A percentile compares a stretch with the other conserved stretches of the same genome.
Evolutionary conservation across 441 rosid species (phyloP).

Genomic region (Flueggea neowawraea): DNA sequence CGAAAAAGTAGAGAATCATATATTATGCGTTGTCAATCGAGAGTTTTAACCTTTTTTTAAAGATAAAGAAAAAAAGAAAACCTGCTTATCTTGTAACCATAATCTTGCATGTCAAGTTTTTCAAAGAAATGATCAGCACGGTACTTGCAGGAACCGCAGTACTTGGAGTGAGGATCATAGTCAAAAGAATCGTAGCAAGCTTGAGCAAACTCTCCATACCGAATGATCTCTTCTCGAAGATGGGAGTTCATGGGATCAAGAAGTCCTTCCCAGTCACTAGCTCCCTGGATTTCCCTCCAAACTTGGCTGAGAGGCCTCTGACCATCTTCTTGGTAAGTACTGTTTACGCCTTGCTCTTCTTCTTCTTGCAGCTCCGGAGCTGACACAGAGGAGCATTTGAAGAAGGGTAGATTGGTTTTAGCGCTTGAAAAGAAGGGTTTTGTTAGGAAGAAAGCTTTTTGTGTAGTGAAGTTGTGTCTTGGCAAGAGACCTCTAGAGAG

Average conservation of each 20-base stretch:
- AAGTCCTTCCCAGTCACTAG: slow-evolving; percentile 49
- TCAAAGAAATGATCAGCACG: slow-evolving; percentile 45
- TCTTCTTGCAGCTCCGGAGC: slow-evolving; percentile 19
- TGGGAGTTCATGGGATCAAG: slow-evolving; percentile 60
- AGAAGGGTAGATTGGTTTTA: neutral
- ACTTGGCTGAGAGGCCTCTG: slow-evolving; percentile 29
- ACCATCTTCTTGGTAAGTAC: slow-evolving; percentile 22
- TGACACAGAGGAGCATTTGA: slow-evolving; percentile 23
- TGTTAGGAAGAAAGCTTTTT: slow-evolving; percentile 4
- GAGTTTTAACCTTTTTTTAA: too few relatives aligned
- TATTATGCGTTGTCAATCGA: too few relatives aligned
- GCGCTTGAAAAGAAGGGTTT: slow-evolving; percentile 10
- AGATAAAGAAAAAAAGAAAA: neutral
- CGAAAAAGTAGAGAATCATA: too few relatives aligned
- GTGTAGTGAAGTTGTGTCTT: neutral
- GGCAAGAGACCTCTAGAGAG: slow-evolving; percentile 3
- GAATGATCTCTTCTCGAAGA: slow-evolving; percentile 55
- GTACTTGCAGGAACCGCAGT: slow-evolving; percentile 48
- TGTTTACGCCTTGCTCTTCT: neutral
- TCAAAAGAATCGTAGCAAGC: slow-evolving; percentile 66
- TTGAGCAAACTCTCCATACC: slow-evolving; percentile 65
- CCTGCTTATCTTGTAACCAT: slow-evolving; percentile 52
- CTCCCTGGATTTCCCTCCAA: slow-evolving; percentile 57
- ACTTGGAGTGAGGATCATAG: slow-evolving; percentile 61
- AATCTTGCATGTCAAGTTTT: slow-evolving; percentile 38